Evolutionary conservation across 164 flowering plant genomes (phyloP), one percentile per base, ranked within the genome.

Genomic region (Echeveria elegans): DNA sequence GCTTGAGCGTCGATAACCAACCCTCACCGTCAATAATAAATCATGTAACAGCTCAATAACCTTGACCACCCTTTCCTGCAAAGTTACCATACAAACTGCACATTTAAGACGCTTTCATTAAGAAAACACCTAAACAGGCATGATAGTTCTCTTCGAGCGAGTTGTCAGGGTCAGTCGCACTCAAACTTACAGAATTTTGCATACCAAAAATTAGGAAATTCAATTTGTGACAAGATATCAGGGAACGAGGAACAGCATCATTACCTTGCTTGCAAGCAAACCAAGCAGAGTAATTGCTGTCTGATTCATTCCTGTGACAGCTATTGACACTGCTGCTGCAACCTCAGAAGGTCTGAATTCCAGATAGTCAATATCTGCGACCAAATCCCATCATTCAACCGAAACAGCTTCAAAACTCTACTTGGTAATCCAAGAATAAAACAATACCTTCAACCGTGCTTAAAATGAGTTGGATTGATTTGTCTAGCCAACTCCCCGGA

Each of bases 331-430:
- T 29, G 87, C 85, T 71, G 83, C 80, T 52, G 83, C 83, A 68
- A 83, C 67, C 65, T 81, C 87, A 69, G 85, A 83, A 21, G 87
- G 79, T 73, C 68, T 79, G 84, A 82, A 88, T 70, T 83, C 84
- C 81, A 88, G 78, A 81, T 82, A 86, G 70, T 82, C 86, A 75
- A 86, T 80, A 52, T 79, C 87, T 83, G 82, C 81, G 76, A 70
- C 15, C 72, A 73, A 66, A 69, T 71, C 64, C 74, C 32, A 26
- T 41, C 76, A 68, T 63, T 71, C 41, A 68, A n/a, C n/a, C n/a
- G n/a, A n/a, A n/a, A n/a, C n/a, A n/a, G n/a, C n/a, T n/a, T n/a
- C n/a, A n/a, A n/a, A n/a, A n/a, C n/a, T n/a, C n/a, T n/a, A n/a
- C n/a, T n/a, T n/a, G n/a, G n/a, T n/a, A n/a, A n/a, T n/a, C 62